Conservation (phyloP, 2,329 filamentous ascomycete genomes). For the Ceratocystis destructans region DNA sequence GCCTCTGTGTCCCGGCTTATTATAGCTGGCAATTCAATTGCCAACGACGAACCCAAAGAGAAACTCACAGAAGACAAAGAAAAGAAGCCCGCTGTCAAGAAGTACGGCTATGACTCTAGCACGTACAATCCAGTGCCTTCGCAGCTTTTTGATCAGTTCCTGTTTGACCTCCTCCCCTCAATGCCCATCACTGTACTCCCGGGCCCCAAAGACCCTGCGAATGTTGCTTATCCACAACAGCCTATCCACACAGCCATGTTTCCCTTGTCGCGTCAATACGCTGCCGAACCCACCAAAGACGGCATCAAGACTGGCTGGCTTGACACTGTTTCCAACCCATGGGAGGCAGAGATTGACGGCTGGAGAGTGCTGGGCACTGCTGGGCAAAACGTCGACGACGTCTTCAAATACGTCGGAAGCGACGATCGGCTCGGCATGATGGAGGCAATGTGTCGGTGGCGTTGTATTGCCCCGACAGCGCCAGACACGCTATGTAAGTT, state of each 20-base stretch:
- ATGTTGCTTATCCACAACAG: constrained; percentile 81
- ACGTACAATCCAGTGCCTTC: constrained; percentile 79
- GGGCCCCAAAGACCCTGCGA: constrained; percentile 73
- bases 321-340: constrained; percentile 83
- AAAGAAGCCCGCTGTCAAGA: constrained; percentile 46
- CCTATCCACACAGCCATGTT: constrained; percentile 89
- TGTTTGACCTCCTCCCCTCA: constrained; percentile 66
- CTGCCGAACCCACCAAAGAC: constrained; percentile 29
- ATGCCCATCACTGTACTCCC: constrained; percentile 83
- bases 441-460: constrained; percentile 88
- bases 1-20: constrained; percentile 69
- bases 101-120: constrained; percentile 87
- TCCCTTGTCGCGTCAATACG: constrained; percentile 57
- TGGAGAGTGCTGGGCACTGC: constrained; percentile 77
- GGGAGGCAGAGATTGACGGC: constrained; percentile 79
- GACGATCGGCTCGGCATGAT: constrained; percentile 74
- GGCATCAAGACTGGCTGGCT: constrained; percentile 50
- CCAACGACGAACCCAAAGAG: constrained; percentile 34
- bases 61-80: constrained; percentile 26
- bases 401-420: constrained; percentile 77
- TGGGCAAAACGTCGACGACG: constrained; percentile 86
- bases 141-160: constrained; percentile 68
- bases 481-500: constrained; percentile 84
- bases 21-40: constrained; percentile 85
- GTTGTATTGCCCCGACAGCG: constrained; percentile 80